Percentiles rank a stretch among this genome's conserved stretches.
phyloP scores from a whole-genome alignment of 106 monocot species.

The Acorus calamus region DNA sequence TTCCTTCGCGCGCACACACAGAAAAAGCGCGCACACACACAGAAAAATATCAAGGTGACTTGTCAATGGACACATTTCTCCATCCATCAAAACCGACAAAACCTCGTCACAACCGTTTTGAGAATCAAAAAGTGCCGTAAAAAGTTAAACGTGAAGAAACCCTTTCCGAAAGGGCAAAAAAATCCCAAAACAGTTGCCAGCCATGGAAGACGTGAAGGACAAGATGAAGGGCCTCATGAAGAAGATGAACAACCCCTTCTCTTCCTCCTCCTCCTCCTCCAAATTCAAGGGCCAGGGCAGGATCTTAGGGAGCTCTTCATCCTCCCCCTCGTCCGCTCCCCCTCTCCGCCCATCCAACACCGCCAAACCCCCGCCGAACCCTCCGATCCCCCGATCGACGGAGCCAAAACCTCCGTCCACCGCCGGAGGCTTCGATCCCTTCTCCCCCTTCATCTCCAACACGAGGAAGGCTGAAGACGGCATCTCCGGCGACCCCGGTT shows the following conservation, averaged over 20 bases:
- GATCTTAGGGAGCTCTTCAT: constrained; percentile 58
- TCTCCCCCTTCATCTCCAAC: constrained; percentile 28
- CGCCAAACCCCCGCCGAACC: constrained; percentile 4
- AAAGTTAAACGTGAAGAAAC: no score
- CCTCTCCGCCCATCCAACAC: constrained; percentile 9
- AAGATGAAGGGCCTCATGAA: constrained; percentile 71
- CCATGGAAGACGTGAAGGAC: constrained; percentile 64
- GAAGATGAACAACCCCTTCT: constrained; percentile 73
- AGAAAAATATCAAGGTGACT: no score
- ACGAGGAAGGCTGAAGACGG: constrained; percentile 2
- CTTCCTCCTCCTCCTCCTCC: constrained; percentile 41
- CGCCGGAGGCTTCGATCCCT: constrained; percentile 28
- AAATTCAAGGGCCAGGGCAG: constrained; percentile 82
- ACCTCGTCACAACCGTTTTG: no score
- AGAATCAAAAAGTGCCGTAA: no score
- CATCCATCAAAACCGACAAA: no score
- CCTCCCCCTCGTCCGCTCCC: constrained; percentile 9
- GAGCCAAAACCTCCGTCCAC: background rate
- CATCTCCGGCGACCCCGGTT: background rate
- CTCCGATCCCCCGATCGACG: constrained; percentile 2
- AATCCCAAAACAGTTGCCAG: background rate
- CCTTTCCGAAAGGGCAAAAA: no score
- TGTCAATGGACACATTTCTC: no score
- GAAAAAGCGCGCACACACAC: no score
- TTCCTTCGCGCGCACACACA: no score